These are phyloP conservation scores for Irpex lacteus DNA, from an alignment of 1,284 basidiomycete genomes.

Conservation along the genomic window DNA sequence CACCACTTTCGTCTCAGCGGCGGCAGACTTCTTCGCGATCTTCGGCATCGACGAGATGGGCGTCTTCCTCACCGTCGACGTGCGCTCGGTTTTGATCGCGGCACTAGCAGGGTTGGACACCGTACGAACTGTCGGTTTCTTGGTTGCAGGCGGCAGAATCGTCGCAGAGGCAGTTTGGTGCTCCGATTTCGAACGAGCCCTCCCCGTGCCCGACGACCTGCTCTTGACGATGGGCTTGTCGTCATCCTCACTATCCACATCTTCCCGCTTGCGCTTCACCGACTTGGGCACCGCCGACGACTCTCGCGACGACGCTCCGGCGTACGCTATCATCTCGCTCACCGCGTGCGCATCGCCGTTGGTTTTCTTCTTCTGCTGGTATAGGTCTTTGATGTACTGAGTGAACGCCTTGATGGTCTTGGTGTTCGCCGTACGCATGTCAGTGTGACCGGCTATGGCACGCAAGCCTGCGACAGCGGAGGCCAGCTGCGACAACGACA, in stretches of 20 bases:
- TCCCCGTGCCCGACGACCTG: background rate
- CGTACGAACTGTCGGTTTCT: background rate
- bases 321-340: background rate
- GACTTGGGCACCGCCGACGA: background rate
- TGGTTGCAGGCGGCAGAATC: background rate
- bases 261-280: slow-evolving; percentile 5
- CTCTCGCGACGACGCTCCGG: background rate
- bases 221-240: background rate
- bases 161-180: background rate
- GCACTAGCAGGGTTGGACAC: background rate
- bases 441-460: slow-evolving; percentile 33
- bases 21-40: slow-evolving; percentile 3
- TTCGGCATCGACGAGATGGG: background rate
- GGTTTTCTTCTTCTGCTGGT: background rate
- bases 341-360: background rate
- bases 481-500: slow-evolving; percentile 41
- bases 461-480: slow-evolving; percentile 39
- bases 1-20: slow-evolving; percentile 12
- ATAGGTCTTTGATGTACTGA: slow-evolving; percentile 21
- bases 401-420: slow-evolving; percentile 42
- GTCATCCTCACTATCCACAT: background rate
- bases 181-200: background rate
- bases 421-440: slow-evolving; percentile 39
- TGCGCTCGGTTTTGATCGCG: background rate
- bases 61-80: background rate